Percentiles rank a stretch among this genome's conserved stretches.
phyloP scores from a whole-genome alignment of 768 basidiomycete species.

The Tulasnella sp. region DNA sequence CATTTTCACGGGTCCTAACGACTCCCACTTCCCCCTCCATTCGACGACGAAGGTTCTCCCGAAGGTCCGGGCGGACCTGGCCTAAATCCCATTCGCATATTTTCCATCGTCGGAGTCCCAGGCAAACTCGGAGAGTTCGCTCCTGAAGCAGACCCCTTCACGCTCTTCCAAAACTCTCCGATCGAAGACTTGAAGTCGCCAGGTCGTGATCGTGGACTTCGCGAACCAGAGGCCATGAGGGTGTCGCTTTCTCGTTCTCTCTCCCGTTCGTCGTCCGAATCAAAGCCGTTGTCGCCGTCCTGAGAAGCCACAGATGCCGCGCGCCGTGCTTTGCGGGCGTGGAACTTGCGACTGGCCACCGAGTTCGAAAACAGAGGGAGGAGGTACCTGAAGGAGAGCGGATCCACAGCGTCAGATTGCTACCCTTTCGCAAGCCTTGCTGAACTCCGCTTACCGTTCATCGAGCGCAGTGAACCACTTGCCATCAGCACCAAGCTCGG shows the following conservation, averaged over 20 bases:
- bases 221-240: slow-evolving; percentile 5
- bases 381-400: slow-evolving; percentile 43
- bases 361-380: slow-evolving; percentile 89
- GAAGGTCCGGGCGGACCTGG: neutral
- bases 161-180: neutral
- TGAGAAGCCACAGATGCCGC: slow-evolving; percentile 8
- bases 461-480: slow-evolving; percentile 96
- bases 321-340: slow-evolving; percentile 45
- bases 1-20: neutral
- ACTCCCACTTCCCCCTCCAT: neutral
- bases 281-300: slow-evolving; percentile 9
- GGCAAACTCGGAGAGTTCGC: neutral
- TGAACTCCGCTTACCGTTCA: slow-evolving; percentile 45
- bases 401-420: neutral
- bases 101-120: neutral
- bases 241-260: slow-evolving; percentile 6
- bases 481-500: slow-evolving; percentile 52
- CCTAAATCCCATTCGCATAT: neutral
- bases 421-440: neutral
- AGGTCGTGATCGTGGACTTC: neutral
- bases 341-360: slow-evolving; percentile 78
- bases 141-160: neutral
- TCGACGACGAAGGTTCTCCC: neutral
- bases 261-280: slow-evolving; percentile 19
- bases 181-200: neutral